phyloP scores from a whole-genome alignment of 1,139 yeast genomes.

The Pichia cactophila region DNA sequence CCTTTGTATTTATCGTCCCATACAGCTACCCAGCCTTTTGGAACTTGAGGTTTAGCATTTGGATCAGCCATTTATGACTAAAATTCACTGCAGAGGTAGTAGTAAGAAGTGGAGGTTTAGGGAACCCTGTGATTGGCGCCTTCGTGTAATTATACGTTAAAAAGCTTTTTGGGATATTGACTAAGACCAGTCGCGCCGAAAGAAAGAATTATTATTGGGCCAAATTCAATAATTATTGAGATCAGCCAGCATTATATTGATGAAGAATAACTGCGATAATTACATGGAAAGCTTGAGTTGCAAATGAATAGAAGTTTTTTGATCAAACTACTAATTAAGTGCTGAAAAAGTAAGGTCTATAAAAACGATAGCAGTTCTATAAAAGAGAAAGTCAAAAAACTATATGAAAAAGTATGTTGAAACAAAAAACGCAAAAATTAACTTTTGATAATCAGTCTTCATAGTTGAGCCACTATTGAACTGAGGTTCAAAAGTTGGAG shows the following conservation, averaged over 20 bases:
- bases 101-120: too few species aligned
- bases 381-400: neutral
- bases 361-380: neutral
- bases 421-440: neutral
- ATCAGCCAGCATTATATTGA: too few species aligned
- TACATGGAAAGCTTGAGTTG: too few species aligned
- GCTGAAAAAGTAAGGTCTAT: neutral
- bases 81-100: neutral
- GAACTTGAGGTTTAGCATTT: constrained; percentile 22
- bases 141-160: too few species aligned
- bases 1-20: constrained; percentile 63
- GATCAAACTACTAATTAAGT: neutral
- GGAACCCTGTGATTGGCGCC: too few species aligned
- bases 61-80: constrained; percentile 19
- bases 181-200: too few species aligned
- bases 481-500: neutral
- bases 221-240: too few species aligned
- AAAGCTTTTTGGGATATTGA: too few species aligned
- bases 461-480: neutral
- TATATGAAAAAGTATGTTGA: neutral
- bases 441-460: neutral
- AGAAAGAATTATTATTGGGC: too few species aligned
- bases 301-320: too few species aligned
- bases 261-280: too few species aligned
- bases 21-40: constrained; percentile 75